phyloP scores from a whole-genome alignment of 192 early-diverging fungal genomes.

The Diversispora eburnea region DNA sequence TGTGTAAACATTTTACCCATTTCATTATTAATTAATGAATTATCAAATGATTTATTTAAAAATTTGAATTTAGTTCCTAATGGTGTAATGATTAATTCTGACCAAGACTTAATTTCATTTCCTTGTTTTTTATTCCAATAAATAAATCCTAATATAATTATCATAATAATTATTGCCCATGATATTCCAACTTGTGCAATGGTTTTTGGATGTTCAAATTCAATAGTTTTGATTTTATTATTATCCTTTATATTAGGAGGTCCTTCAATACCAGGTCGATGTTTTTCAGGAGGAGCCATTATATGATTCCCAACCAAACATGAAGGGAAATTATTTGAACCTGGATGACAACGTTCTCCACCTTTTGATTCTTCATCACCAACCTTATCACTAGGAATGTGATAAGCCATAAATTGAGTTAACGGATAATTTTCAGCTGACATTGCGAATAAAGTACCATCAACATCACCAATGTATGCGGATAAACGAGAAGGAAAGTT shows the following conservation, averaged over 20 bases:
- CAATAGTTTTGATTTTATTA: neutral
- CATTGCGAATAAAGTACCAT: slow-evolving; percentile 67
- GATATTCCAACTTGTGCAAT: slow-evolving; percentile 7
- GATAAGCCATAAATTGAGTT: neutral
- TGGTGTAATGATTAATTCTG: neutral
- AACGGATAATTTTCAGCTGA: slow-evolving; percentile 64
- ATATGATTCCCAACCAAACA: slow-evolving; percentile 49
- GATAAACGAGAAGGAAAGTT: slow-evolving; percentile 32
- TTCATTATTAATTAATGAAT: neutral
- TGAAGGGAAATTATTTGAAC: slow-evolving; percentile 32
- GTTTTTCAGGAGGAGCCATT: slow-evolving; percentile 3
- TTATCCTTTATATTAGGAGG: neutral
- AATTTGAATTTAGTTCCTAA: neutral
- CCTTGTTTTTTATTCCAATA: slow-evolving; percentile 13
- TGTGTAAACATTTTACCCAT: neutral
- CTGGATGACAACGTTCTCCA: slow-evolving; percentile 21
- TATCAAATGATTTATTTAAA: neutral
- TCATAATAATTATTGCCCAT: neutral
- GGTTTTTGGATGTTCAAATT: neutral
- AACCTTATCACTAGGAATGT: neutral
- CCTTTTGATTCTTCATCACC: neutral
- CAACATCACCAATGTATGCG: slow-evolving; percentile 62
- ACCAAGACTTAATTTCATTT: neutral
- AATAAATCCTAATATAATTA: neutral
- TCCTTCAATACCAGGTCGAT: neutral